Conservation (phyloP, 305 asterid genomes). For the Petunia hybrid region DNA sequence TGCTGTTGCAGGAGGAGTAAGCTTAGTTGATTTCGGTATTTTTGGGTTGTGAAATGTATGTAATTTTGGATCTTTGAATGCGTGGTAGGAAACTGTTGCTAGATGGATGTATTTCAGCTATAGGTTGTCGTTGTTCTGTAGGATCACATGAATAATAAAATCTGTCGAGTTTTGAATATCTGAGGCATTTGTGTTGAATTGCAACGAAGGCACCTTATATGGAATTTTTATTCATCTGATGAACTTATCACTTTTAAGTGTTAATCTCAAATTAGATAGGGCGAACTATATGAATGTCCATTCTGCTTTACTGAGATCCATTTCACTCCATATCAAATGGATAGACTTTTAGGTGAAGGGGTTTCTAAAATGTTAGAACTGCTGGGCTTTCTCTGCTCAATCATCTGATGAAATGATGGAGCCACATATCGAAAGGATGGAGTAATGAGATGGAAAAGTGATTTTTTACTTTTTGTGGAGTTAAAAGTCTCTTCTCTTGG, state of each 20-base stretch:
- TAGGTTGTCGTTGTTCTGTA: background rate
- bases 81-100: slow-evolving; percentile 38
- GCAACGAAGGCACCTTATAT: background rate
- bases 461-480: background rate
- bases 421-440: background rate
- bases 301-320: background rate
- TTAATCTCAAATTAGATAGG: background rate
- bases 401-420: background rate
- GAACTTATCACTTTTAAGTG: background rate
- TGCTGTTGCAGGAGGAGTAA: background rate
- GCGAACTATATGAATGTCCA: background rate
- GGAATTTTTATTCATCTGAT: background rate
- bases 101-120: background rate
- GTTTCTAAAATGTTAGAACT: slow-evolving; percentile 25
- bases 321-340: background rate
- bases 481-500: background rate
- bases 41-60: slow-evolving; percentile 10
- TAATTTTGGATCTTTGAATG: slow-evolving; percentile 2
- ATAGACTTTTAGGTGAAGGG: background rate
- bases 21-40: background rate
- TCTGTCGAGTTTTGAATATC: background rate
- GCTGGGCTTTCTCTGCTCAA: background rate
- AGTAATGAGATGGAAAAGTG: background rate
- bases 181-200: background rate
- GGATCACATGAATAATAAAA: background rate